phyloP scores from a whole-genome alignment of 2,329 filamentous ascomycete genomes.

The Tolypocladium amazonense region DNA sequence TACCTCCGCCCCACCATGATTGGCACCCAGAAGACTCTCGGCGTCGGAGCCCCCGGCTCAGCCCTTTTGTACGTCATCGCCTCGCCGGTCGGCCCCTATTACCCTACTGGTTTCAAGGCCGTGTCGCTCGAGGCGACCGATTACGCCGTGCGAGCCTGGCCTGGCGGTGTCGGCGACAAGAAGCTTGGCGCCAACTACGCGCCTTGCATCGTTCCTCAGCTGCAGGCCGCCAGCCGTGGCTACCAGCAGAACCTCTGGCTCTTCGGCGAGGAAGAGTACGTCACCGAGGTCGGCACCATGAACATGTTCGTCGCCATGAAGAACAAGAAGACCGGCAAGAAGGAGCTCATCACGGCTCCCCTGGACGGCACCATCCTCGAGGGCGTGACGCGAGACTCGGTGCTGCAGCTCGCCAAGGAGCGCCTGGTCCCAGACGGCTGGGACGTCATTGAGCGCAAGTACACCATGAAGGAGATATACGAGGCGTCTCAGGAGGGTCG shows the following conservation, averaged over 20 bases:
- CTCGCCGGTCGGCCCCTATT: slow-evolving; percentile 93
- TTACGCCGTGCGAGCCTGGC: slow-evolving; percentile 95
- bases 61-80: slow-evolving; percentile 93
- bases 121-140: slow-evolving; percentile 91
- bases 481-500: slow-evolving; percentile 77
- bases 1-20: slow-evolving; percentile 97
- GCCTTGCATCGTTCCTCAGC: slow-evolving; percentile 95
- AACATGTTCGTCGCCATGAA: slow-evolving; percentile 87
- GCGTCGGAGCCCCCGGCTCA: slow-evolving; percentile 82
- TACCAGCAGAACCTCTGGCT: slow-evolving; percentile 99
- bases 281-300: slow-evolving; percentile 98
- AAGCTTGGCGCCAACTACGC: slow-evolving; percentile 99
- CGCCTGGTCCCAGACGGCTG: slow-evolving; percentile 76
- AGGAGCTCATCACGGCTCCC: slow-evolving; percentile 89
- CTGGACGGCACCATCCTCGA: slow-evolving; percentile 94
- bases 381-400: slow-evolving; percentile 86
- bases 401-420: slow-evolving; percentile 78
- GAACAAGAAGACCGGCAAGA: slow-evolving; percentile 79
- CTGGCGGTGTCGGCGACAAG: slow-evolving; percentile 93
- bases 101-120: slow-evolving; percentile 96
- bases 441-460: slow-evolving; percentile 80
- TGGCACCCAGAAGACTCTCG: slow-evolving; percentile 88
- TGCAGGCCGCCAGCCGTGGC: slow-evolving; percentile 79
- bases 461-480: slow-evolving; percentile 77
- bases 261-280: slow-evolving; percentile 88